phyloP scores from a whole-genome alignment of 805 yeast genomes.

The Spathaspora sp. region DNA sequence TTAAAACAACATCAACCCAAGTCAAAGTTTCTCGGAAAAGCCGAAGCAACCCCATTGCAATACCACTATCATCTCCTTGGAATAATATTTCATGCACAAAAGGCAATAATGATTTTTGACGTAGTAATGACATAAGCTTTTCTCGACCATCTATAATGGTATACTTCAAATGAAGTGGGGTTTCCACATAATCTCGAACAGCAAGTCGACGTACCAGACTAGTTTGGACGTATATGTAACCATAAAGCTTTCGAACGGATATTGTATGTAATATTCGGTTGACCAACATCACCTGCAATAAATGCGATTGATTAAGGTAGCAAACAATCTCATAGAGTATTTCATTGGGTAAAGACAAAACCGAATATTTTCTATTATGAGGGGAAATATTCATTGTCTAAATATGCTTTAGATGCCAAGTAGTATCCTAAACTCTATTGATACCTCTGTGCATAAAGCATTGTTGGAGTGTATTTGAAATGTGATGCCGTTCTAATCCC shows the following conservation, averaged over 20 bases:
- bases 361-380: not conserved
- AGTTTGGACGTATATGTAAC: not conserved
- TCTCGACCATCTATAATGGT: not conserved
- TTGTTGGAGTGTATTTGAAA: not conserved
- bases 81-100: not conserved
- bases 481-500: not conserved
- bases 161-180: not conserved
- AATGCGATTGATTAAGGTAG: not conserved
- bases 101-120: not conserved
- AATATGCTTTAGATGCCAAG: not conserved
- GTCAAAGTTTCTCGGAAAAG: not conserved
- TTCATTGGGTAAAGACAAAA: not conserved
- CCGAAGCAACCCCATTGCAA: not conserved
- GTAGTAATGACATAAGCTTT: not conserved
- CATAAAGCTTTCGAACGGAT: not conserved
- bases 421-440: not conserved
- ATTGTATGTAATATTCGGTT: not conserved
- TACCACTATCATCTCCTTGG: not conserved
- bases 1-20: not conserved
- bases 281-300: not conserved
- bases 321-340: not conserved
- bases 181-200: not conserved
- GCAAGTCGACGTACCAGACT: not conserved
- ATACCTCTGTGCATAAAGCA: not conserved
- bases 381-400: not conserved